phyloP scores from a whole-genome alignment of 164 flowering plant genomes.

The Vitis rupestris region DNA sequence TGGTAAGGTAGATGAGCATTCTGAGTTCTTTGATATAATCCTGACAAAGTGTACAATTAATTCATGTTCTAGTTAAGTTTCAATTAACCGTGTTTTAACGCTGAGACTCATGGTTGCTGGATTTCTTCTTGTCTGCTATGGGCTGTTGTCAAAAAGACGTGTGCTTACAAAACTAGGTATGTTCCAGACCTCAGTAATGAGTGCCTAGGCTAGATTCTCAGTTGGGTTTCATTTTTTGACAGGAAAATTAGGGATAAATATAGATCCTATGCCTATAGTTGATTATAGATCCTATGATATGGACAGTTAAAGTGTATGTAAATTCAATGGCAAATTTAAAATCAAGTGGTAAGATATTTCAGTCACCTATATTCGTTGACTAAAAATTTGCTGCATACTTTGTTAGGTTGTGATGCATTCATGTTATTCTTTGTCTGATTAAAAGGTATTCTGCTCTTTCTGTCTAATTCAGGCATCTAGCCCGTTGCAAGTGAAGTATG shows the following conservation, averaged over 20 bases:
- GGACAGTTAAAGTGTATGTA: not conserved
- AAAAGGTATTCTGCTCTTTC: constrained; percentile 10
- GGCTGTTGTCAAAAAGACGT: not conserved
- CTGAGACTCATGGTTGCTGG: not conserved
- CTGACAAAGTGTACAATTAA: too few species aligned
- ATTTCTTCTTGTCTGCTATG: not conserved
- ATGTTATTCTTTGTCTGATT: constrained; percentile 21
- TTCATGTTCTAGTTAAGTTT: too few species aligned
- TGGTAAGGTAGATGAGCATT: too few species aligned
- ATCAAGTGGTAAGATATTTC: not conserved
- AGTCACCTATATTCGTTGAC: not conserved
- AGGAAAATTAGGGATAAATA: not conserved
- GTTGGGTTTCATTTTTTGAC: constrained; percentile 10
- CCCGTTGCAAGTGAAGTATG: constrained; percentile 99
- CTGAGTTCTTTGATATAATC: too few species aligned
- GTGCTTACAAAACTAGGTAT: constrained; percentile 9
- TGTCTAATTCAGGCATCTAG: constrained; percentile 81
- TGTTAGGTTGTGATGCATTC: not conserved
- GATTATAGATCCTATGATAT: not conserved
- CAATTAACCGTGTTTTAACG: not conserved
- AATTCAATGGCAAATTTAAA: not conserved
- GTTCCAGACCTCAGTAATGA: constrained; percentile 5
- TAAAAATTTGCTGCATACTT: not conserved
- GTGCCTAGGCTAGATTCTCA: constrained; percentile 15
- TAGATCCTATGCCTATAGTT: not conserved